A percentile compares a stretch with the other conserved stretches of the same genome.
Conservation (phyloP, 2,329 filamentous ascomycete species). For the Teratosphaeria viscida region DNA sequence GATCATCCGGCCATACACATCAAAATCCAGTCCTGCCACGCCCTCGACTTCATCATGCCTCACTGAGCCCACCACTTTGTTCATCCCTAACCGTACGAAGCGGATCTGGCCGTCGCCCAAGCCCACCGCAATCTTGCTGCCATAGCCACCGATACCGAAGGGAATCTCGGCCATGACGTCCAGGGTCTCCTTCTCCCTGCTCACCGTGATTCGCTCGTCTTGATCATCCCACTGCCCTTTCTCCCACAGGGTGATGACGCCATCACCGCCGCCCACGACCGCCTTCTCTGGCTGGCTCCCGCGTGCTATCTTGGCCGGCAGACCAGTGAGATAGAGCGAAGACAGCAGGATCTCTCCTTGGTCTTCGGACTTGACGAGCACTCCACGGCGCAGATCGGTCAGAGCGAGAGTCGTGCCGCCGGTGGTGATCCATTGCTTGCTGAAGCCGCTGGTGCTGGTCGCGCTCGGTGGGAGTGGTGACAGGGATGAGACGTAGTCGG, state of each 20-base stretch:
- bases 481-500: constrained; percentile 85
- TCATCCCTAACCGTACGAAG: constrained; percentile 63
- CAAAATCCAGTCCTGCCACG: constrained; percentile 72
- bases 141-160: constrained; percentile 52
- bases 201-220: constrained; percentile 75
- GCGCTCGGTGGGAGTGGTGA: constrained; percentile 70
- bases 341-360: constrained; percentile 91
- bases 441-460: constrained; percentile 75
- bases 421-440: constrained; percentile 91
- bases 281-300: constrained; percentile 64
- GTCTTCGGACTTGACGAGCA: constrained; percentile 81
- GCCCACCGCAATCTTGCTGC: constrained; percentile 69
- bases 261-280: constrained; percentile 65
- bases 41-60: constrained; percentile 80
- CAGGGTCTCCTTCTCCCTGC: constrained; percentile 56
- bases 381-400: constrained; percentile 76
- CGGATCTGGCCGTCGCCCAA: constrained; percentile 70
- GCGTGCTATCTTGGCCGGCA: constrained; percentile 53
- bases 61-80: constrained; percentile 59
- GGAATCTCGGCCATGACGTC: constrained; percentile 69
- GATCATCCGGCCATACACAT: constrained; percentile 76
- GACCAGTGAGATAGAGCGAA: constrained; percentile 64
- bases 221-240: constrained; percentile 92
- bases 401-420: constrained; percentile 85
- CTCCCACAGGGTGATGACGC: constrained; percentile 87